These are phyloP conservation scores for Cucurbita argyrosperma DNA, from an alignment of 306 rosid species.

Conservation along the genomic window DNA sequence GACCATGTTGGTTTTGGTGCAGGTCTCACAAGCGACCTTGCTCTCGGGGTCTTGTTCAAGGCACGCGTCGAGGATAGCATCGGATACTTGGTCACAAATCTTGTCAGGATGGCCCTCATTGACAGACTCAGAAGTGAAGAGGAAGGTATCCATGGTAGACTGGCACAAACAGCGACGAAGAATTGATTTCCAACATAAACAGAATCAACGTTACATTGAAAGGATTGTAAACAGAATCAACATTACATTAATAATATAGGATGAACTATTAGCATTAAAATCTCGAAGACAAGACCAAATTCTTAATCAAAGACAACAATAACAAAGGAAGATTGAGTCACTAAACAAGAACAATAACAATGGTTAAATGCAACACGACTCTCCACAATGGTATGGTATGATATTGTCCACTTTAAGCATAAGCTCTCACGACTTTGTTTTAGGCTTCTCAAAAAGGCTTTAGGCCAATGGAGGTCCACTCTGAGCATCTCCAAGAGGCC, in stretches of 20 bases:
- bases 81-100: constrained; percentile 15
- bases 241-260: too few relatives aligned
- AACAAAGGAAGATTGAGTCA: not conserved
- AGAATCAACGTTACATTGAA: not conserved
- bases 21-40: constrained; percentile 72
- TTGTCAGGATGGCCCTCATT: constrained; percentile 19
- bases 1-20: constrained; percentile 81
- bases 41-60: constrained; percentile 15
- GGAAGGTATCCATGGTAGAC: constrained; percentile 11
- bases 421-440: too few relatives aligned
- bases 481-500: too few relatives aligned
- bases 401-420: too few relatives aligned
- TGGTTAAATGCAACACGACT: too few relatives aligned
- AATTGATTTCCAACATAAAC: too few relatives aligned
- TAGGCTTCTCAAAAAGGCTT: too few relatives aligned
- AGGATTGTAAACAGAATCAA: not conserved
- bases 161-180: not conserved
- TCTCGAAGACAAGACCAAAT: not conserved
- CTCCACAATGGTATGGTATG: too few relatives aligned
- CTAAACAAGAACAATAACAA: not conserved
- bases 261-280: not conserved
- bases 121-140: constrained; percentile 16
- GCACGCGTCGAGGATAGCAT: constrained; percentile 12
- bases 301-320: not conserved
- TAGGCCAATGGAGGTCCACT: too few relatives aligned